phyloP scores from a whole-genome alignment of 768 basidiomycete genomes.

The Saitozyma podzolica region DNA sequence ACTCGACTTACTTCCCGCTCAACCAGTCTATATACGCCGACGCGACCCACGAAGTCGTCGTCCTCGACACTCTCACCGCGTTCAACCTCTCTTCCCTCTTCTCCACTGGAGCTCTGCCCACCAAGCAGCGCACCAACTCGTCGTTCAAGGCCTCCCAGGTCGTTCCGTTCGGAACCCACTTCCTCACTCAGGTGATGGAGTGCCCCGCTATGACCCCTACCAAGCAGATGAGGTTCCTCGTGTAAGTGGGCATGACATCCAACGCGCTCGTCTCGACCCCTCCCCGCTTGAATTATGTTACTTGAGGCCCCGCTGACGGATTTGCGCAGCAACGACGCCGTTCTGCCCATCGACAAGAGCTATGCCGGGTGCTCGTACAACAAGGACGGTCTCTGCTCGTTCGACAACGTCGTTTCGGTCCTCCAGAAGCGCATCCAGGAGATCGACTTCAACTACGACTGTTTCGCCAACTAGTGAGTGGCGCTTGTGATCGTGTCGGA shows the following conservation, averaged over 20 bases:
- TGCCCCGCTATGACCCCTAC: slow-evolving; percentile 28
- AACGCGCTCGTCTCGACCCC: slow-evolving; percentile 10
- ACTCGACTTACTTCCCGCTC: slow-evolving; percentile 49
- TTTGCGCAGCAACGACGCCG: slow-evolving; percentile 53
- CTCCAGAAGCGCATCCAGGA: slow-evolving; percentile 47
- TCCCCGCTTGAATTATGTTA: slow-evolving; percentile 15
- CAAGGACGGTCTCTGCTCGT: slow-evolving; percentile 52
- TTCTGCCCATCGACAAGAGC: slow-evolving; percentile 48
- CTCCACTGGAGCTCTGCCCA: slow-evolving; percentile 69
- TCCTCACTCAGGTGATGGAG: slow-evolving; percentile 66
- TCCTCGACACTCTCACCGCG: slow-evolving; percentile 81
- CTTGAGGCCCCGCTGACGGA: slow-evolving; percentile 25
- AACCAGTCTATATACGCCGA: slow-evolving; percentile 70
- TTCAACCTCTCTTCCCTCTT: slow-evolving; percentile 78
- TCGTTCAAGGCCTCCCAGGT: slow-evolving; percentile 46
- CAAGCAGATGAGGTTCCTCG: slow-evolving; percentile 45
- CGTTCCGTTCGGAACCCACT: slow-evolving; percentile 55
- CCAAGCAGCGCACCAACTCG: slow-evolving; percentile 64
- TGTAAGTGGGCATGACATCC: slow-evolving; percentile 56
- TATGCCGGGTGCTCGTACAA: slow-evolving; percentile 49
- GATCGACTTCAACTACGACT: slow-evolving; percentile 53
- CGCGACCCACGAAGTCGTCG: slow-evolving; percentile 75
- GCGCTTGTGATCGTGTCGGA: no score
- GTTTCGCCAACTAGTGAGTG: slow-evolving; percentile 64
- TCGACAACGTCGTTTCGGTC: slow-evolving; percentile 48